Evolutionary conservation across 441 rosid species (phyloP).

Genomic region (Pelargonium australe): DNA sequence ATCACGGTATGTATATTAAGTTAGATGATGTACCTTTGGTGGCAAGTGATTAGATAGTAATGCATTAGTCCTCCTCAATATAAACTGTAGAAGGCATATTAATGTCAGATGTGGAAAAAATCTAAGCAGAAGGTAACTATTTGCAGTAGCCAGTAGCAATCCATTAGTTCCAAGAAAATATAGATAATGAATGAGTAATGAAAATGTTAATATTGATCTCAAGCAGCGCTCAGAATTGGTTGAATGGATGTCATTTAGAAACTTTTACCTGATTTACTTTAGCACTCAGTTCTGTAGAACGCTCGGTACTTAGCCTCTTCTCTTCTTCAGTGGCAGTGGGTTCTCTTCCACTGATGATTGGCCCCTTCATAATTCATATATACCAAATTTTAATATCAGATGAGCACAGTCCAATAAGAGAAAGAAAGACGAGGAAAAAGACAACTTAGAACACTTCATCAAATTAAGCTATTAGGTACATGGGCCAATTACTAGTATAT

Average conservation of each 20-base stretch:
- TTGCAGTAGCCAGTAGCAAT: background rate
- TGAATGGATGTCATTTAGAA: constrained; percentile 13
- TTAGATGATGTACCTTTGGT: constrained; percentile 63
- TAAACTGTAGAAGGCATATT: constrained; percentile 57
- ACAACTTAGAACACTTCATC: background rate
- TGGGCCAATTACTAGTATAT: background rate
- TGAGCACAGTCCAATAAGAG: constrained; percentile 10
- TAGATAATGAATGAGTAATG: constrained; percentile 9
- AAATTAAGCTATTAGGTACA: background rate
- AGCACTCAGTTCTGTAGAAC: constrained; percentile 84
- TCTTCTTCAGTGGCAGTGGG: constrained; percentile 84
- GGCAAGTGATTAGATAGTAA: constrained; percentile 95
- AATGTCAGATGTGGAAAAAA: constrained; percentile 19
- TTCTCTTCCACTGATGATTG: constrained; percentile 94
- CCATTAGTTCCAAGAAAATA: constrained; percentile 14
- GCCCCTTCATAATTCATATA: constrained; percentile 43
- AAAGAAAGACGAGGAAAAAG: constrained; percentile 7
- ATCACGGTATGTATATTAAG: constrained; percentile 8
- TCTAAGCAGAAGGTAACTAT: constrained; percentile 5
- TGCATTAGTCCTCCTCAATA: constrained; percentile 91
- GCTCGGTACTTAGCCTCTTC: constrained; percentile 69
- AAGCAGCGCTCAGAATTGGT: constrained; percentile 10
- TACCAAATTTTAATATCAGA: constrained; percentile 22
- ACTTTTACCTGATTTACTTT: constrained; percentile 84
- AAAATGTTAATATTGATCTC: constrained; percentile 13